Evolutionary conservation across 345 rosid species (phyloP).

Genomic region (Rhizophora apiculata): DNA sequence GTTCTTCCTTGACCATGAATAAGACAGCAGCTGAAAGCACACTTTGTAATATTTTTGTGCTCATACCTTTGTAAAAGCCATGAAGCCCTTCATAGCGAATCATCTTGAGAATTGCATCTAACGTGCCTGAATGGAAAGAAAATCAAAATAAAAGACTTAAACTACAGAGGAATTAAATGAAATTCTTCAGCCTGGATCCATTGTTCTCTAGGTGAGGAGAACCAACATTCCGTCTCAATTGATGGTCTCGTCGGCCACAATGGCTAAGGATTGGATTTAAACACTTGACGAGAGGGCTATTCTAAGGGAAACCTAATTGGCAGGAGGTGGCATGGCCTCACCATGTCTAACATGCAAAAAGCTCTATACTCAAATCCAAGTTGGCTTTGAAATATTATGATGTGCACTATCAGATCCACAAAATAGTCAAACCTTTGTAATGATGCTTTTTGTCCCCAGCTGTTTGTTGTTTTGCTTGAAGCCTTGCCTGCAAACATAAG

Average conservation of each 20-base stretch:
- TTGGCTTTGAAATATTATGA: too few species aligned
- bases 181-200: neutral
- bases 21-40: constrained; percentile 88
- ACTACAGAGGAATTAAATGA: neutral
- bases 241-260: neutral
- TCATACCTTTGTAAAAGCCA: constrained; percentile 96
- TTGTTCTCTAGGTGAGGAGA: too few species aligned
- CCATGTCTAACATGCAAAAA: neutral
- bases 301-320: neutral
- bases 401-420: neutral
- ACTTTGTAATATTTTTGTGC: constrained; percentile 83
- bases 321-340: too few species aligned
- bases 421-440: constrained; percentile 56
- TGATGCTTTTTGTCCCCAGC: constrained; percentile 73
- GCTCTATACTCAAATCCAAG: neutral
- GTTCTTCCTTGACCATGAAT: constrained; percentile 94
- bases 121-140: constrained; percentile 47
- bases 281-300: neutral
- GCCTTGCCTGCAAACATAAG: constrained; percentile 56
- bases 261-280: neutral
- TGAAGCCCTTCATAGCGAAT: constrained; percentile 71
- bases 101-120: constrained; percentile 87
- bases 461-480: constrained; percentile 82
- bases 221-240: too few species aligned
- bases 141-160: neutral